phyloP scores from a whole-genome alignment of 2,329 filamentous ascomycete species.

The Karstenula rhodostoma region DNA sequence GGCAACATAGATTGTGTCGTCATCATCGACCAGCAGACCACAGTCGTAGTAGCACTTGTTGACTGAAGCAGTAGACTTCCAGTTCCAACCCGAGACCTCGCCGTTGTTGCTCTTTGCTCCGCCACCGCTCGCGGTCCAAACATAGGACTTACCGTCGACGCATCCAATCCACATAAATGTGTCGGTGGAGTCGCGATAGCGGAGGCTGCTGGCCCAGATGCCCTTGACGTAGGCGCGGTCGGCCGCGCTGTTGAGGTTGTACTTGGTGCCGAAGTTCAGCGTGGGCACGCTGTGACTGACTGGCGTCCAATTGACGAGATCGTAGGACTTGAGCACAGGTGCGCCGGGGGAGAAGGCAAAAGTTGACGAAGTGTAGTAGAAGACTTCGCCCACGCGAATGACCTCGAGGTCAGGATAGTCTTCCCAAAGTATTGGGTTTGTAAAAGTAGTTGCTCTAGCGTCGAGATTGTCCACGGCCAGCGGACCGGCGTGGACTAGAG shows the following conservation, averaged over 20 bases:
- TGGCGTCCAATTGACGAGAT: constrained; percentile 61
- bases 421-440: constrained; percentile 64
- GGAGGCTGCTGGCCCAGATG: constrained; percentile 64
- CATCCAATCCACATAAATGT: constrained; percentile 68
- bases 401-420: constrained; percentile 66
- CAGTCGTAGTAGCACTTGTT: constrained; percentile 65
- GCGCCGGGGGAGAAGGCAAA: constrained; percentile 66
- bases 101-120: constrained; percentile 48
- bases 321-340: constrained; percentile 63
- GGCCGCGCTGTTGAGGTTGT: constrained; percentile 55
- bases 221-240: constrained; percentile 60
- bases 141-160: constrained; percentile 60
- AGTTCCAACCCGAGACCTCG: constrained; percentile 46
- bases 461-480: not conserved
- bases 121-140: constrained; percentile 59
- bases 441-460: constrained; percentile 41
- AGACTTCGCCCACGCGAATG: constrained; percentile 59
- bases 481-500: constrained; percentile 6
- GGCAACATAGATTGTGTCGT: constrained; percentile 67
- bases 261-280: constrained; percentile 53
- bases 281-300: constrained; percentile 50
- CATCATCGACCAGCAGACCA: constrained; percentile 65
- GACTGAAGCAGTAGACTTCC: constrained; percentile 51
- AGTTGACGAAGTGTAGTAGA: constrained; percentile 65
- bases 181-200: constrained; percentile 59